These are phyloP conservation scores for Aspergillus ochraceoroseus DNA, from an alignment of 2,329 filamentous ascomycete species.

Conservation along the genomic window DNA sequence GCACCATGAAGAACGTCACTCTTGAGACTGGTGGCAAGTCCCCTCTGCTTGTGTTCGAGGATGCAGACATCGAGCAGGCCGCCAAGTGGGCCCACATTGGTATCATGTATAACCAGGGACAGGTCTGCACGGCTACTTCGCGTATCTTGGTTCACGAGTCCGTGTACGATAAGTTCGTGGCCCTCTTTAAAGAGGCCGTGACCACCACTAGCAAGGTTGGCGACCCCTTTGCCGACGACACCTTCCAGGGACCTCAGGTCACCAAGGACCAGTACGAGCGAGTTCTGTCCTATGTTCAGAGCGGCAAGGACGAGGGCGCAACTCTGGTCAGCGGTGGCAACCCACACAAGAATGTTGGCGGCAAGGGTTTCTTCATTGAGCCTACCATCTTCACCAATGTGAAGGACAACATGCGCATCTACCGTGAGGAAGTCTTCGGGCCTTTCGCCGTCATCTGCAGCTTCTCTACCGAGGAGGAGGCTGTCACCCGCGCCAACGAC, in stretches of 20 bases:
- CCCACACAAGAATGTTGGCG: constrained; percentile 50
- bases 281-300: constrained; percentile 64
- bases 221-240: constrained; percentile 35
- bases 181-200: constrained; percentile 32
- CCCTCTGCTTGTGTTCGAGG: constrained; percentile 59
- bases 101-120: constrained; percentile 45
- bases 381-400: constrained; percentile 58
- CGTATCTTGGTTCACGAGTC: constrained; percentile 56
- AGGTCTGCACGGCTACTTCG: constrained; percentile 35
- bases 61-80: constrained; percentile 62
- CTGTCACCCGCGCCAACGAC: constrained; percentile 56
- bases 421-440: constrained; percentile 60
- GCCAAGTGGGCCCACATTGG: constrained; percentile 62
- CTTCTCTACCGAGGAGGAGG: constrained; percentile 58
- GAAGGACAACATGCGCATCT: constrained; percentile 55
- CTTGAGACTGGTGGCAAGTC: constrained; percentile 58
- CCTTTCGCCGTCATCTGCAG: constrained; percentile 56
- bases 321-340: constrained; percentile 61
- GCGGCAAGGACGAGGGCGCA: constrained; percentile 66
- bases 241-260: constrained; percentile 37
- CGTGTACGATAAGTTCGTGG: constrained; percentile 33
- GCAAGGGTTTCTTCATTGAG: constrained; percentile 62
- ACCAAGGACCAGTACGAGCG: constrained; percentile 41
- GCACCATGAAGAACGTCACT: constrained; percentile 36
- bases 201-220: constrained; percentile 35